A percentile compares a stretch with the other conserved stretches of the same genome.
phyloP scores from a whole-genome alignment of 176 grass and related monocot species.

The Bolboschoenus planiculmis region DNA sequence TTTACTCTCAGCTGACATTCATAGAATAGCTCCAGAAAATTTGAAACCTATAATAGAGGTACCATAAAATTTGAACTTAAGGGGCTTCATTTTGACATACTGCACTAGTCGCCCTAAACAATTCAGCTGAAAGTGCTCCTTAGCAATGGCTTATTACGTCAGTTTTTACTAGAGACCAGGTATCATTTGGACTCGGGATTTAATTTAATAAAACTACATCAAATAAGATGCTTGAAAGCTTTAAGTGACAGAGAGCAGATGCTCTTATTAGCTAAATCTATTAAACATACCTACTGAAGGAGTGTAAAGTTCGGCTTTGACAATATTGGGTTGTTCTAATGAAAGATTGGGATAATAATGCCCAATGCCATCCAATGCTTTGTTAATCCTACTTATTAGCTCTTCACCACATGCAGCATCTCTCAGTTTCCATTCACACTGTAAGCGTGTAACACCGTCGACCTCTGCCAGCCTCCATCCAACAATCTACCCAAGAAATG shows the following conservation, averaged over 20 bases:
- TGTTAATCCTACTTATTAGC: slow-evolving; percentile 59
- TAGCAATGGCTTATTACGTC: not conserved
- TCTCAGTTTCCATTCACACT: slow-evolving; percentile 77
- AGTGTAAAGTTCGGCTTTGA: slow-evolving; percentile 57
- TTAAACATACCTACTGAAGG: slow-evolving; percentile 34
- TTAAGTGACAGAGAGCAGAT: not conserved
- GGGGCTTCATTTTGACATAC: not conserved
- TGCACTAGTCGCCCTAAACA: not conserved
- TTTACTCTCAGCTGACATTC: not conserved
- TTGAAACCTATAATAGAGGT: not conserved
- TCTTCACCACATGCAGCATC: slow-evolving; percentile 53
- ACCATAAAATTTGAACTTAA: not conserved
- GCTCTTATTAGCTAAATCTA: not conserved
- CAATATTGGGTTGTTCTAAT: slow-evolving; percentile 51
- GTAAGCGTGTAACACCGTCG: slow-evolving; percentile 20
- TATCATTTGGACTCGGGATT: not conserved
- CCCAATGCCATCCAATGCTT: slow-evolving; percentile 29
- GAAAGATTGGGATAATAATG: slow-evolving; percentile 36
- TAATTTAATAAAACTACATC: not conserved
- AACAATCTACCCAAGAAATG: slow-evolving; percentile 44
- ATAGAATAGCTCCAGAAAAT: not conserved
- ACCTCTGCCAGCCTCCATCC: slow-evolving; percentile 54
- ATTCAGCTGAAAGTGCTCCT: not conserved
- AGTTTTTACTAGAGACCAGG: not conserved
- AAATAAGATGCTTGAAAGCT: not conserved